Percentiles rank a stretch among this genome's conserved stretches.
Conservation (phyloP, 768 basidiomycete species). For the Trametes cinnabarina region DNA sequence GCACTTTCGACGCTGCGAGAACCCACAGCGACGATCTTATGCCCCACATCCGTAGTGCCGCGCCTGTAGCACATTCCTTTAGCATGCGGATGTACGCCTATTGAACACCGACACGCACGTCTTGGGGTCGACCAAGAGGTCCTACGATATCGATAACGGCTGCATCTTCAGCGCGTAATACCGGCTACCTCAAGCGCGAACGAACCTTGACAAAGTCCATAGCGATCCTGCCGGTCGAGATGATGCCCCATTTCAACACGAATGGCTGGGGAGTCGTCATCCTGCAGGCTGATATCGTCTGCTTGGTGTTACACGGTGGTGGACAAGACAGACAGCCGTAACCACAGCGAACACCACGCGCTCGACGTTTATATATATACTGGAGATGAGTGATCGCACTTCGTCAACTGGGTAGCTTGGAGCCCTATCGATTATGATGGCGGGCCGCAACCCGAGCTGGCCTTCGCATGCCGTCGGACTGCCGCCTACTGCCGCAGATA, state of each 20-base stretch:
- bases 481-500: too few species aligned
- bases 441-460: too few species aligned
- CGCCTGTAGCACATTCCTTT: slow-evolving; percentile 44
- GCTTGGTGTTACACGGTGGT: too few species aligned
- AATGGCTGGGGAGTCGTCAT: slow-evolving; percentile 34
- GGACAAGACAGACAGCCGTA: too few species aligned
- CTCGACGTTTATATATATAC: too few species aligned
- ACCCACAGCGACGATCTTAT: slow-evolving; percentile 73
- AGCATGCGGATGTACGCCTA: neutral
- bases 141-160: slow-evolving; percentile 44
- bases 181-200: neutral
- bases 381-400: too few species aligned
- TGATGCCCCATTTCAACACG: slow-evolving; percentile 78
- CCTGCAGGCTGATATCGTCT: neutral
- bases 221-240: slow-evolving; percentile 79
- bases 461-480: too few species aligned
- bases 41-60: slow-evolving; percentile 58
- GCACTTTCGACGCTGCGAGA: slow-evolving; percentile 72
- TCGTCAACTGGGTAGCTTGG: too few species aligned
- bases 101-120: slow-evolving; percentile 40
- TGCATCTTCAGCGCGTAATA: neutral
- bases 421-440: too few species aligned
- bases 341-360: too few species aligned
- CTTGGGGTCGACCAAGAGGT: slow-evolving; percentile 71
- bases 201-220: slow-evolving; percentile 62